A percentile compares a stretch with the other conserved stretches of the same genome.
phyloP scores from a whole-genome alignment of 2,329 filamentous ascomycete genomes.

The Cryphonectria naterciae region DNA sequence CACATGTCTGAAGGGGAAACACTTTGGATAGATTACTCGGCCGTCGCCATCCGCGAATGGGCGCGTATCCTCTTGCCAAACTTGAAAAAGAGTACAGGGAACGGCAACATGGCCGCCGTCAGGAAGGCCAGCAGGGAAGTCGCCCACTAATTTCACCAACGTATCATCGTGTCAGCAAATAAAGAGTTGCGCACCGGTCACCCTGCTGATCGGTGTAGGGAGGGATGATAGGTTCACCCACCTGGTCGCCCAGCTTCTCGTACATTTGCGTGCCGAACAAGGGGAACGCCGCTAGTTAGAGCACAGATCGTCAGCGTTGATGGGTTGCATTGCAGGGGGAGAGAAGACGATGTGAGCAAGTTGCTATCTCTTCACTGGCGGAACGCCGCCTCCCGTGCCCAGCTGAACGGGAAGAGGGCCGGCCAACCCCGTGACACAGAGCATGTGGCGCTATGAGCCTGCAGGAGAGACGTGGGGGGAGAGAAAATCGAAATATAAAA shows the following conservation, averaged over 20 bases:
- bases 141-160: conserved; percentile 57
- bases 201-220: not conserved
- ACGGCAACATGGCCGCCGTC: conserved; percentile 64
- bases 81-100: conserved; percentile 66
- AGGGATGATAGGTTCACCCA: conserved; percentile 10
- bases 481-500: not conserved
- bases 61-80: conserved; percentile 61
- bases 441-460: not conserved
- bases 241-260: conserved; percentile 64
- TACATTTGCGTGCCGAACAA: conserved; percentile 79
- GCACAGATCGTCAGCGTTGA: conserved; percentile 19
- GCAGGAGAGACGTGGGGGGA: not conserved
- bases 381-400: conserved; percentile 19
- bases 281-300: conserved; percentile 67
- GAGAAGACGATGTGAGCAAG: conserved; percentile 7
- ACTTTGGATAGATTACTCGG: conserved; percentile 28
- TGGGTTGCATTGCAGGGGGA: not conserved
- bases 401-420: conserved; percentile 32
- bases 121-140: conserved; percentile 65
- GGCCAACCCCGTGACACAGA: conserved; percentile 8
- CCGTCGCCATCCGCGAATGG: conserved; percentile 57
- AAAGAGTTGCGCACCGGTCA: not conserved
- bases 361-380: not conserved
- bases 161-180: conserved; percentile 25
- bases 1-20: not conserved